Evolutionary conservation across 2,329 filamentous ascomycete genomes (phyloP).

Genomic region (Exserohilum rostratum): DNA sequence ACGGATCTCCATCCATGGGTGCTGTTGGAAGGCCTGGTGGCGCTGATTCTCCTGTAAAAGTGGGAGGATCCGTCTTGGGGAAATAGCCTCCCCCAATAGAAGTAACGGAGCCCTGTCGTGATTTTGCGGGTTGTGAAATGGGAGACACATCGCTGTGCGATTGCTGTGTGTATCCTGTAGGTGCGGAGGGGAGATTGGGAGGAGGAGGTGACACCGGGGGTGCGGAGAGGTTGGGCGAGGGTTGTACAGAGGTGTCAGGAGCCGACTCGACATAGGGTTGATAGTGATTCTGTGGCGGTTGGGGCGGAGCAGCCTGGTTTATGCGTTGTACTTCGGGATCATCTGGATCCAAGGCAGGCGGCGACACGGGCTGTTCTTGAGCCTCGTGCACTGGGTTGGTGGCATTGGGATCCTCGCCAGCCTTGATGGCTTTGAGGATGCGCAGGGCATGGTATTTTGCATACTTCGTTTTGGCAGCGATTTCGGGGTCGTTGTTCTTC

Average conservation of each 20-base stretch:
- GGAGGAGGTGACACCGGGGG: constrained; percentile 57
- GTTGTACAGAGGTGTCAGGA: constrained; percentile 60
- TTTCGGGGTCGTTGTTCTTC: constrained; percentile 73
- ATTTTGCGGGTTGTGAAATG: constrained; percentile 53
- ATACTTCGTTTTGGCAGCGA: constrained; percentile 87
- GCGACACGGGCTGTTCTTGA: constrained; percentile 40
- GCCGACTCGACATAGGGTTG: constrained; percentile 66
- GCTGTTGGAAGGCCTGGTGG: constrained; percentile 47
- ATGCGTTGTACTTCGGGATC: constrained; percentile 69
- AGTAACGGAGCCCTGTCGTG: constrained; percentile 54
- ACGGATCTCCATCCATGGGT: constrained; percentile 36
- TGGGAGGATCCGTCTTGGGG: constrained; percentile 55
- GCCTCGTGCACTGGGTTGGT: constrained; percentile 76
- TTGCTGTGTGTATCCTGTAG: constrained; percentile 38
- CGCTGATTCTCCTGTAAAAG: constrained; percentile 49
- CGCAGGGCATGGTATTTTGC: constrained; percentile 94
- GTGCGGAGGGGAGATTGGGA: constrained; percentile 37
- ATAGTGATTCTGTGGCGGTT: constrained; percentile 27
- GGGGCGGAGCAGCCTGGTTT: constrained; percentile 44
- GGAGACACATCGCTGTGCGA: constrained; percentile 61
- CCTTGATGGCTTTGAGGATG: constrained; percentile 88
- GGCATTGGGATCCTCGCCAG: constrained; percentile 88
- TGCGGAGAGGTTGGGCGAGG: constrained; percentile 49
- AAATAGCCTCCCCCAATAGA: constrained; percentile 63
- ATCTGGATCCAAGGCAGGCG: constrained; percentile 62